Evolutionary conservation across 208 protist genomes (phyloP).

Genomic region (Wallacemonas sp.): DNA sequence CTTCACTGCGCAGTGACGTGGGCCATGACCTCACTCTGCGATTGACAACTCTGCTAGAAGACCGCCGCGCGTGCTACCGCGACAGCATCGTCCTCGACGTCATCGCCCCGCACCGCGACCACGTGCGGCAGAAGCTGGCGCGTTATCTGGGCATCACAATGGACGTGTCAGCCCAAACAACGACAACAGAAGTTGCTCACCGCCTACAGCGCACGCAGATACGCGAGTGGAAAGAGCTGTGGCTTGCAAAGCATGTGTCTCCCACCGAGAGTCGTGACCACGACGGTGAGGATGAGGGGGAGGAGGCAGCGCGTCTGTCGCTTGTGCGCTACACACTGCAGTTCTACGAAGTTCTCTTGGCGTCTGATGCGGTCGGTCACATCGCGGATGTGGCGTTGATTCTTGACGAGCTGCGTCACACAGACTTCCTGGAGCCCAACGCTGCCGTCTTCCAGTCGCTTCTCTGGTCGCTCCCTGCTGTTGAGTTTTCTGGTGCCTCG

Average conservation of each 20-base stretch:
- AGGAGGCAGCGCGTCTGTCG: not conserved
- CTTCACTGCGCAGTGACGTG: not conserved
- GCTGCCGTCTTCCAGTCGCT: constrained; percentile 46
- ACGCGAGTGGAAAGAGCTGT: constrained; percentile 25
- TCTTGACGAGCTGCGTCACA: constrained; percentile 46
- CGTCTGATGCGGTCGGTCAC: constrained; percentile 29
- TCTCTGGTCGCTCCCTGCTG: constrained; percentile 28
- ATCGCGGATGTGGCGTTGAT: constrained; percentile 46
- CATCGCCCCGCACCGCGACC: constrained; percentile 19
- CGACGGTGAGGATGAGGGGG: not conserved
- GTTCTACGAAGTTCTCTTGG: constrained; percentile 61
- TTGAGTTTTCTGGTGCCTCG: constrained; percentile 11
- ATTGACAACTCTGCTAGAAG: constrained; percentile 28
- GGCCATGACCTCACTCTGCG: not conserved
- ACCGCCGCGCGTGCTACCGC: constrained; percentile 48
- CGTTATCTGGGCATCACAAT: not conserved
- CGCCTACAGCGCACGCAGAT: constrained; percentile 8
- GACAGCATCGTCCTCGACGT: constrained; percentile 24
- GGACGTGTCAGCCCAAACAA: not conserved
- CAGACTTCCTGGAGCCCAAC: constrained; percentile 56
- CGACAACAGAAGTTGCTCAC: not conserved
- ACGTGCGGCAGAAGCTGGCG: constrained; percentile 1
- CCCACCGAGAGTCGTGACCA: not conserved
- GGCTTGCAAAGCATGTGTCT: constrained; percentile 16
- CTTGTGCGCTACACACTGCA: constrained; percentile 14